Evolutionary conservation across 2,329 filamentous ascomycete species (phyloP).

Genomic region (Venturiaceae sp.): DNA sequence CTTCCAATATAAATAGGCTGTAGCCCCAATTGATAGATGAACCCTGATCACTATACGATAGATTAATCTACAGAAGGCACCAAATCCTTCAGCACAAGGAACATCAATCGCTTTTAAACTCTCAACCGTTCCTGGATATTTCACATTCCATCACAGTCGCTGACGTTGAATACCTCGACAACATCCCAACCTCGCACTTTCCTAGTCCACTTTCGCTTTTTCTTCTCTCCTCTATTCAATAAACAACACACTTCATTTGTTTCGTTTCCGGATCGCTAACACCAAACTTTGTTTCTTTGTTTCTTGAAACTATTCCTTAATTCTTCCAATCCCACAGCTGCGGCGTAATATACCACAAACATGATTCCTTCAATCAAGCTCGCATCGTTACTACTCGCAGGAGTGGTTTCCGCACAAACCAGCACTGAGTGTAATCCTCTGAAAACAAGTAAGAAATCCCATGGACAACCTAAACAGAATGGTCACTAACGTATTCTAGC

Average conservation of each 20-base stretch:
- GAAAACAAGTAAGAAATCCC: conserved; percentile 23
- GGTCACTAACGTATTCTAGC: conserved; percentile 3
- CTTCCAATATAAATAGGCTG: background rate
- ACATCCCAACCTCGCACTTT: background rate
- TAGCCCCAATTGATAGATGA: background rate
- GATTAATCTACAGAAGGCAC: background rate
- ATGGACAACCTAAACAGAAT: background rate
- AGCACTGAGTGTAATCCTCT: conserved; percentile 35
- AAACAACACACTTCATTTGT: background rate
- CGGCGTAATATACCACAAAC: background rate
- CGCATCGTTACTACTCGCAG: background rate
- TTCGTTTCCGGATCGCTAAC: background rate
- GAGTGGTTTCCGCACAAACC: conserved; percentile 25
- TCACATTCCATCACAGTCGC: too few relatives aligned
- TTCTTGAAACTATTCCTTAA: background rate
- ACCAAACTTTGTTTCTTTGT: background rate
- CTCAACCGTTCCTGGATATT: too few relatives aligned
- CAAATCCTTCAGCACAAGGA: background rate
- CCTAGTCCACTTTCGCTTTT: background rate
- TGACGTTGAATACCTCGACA: too few relatives aligned
- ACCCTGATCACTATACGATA: background rate
- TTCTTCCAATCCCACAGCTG: background rate
- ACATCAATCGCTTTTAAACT: background rate
- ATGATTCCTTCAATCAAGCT: background rate
- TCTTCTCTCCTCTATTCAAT: background rate